Base-by-base conservation (phyloP, 768 basidiomycete genomes). In the Mrakia hoshinonis region DNA sequence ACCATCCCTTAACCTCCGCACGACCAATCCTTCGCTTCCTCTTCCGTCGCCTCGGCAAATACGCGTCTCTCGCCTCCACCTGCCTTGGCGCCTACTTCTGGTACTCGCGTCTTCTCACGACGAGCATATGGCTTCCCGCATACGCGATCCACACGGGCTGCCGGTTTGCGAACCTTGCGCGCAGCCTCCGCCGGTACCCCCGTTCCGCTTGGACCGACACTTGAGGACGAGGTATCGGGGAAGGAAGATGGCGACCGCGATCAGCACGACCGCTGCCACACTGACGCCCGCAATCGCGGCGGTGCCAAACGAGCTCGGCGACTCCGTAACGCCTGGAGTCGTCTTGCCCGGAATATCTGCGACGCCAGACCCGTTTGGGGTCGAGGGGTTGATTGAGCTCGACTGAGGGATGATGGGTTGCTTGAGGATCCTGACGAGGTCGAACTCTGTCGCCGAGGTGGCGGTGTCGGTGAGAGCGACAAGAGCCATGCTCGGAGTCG, bases 401-500 rank as follows among this genome's bases (percentile, higher is more conserved):
- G 64, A 18, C 18, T 24, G 29, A 20, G 70, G 64, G 15, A 68
- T 7, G 43, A 72, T 58, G 55, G 58, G 46, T 26, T 66, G 64
- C 29, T 61, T 55, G 65, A 61, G 63, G 24, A 67, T 34, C 6
- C 70, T 38, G 22, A 72, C 65, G n/a, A 43, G 43, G 34, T 72
- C 20, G 60, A 72, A 72, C 58, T 72, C 70, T 20, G 58, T 55
- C 9, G 39, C 24, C 0, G 65, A 54, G 26, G 22, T 39, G 29
- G 18, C 20, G 4, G 48, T 49, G 58, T 66, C 47, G 20, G 70
- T 72, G 43, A 72, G 66, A 22, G 70, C 15, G 20, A 60, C 58
- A 6, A 72, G 65, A 29, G 70, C 64, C 24, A 72, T 34, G 11
- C 58, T 43, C 1, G 70, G 70, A 2, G 65, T 72, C 38, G 46